Base-by-base conservation (phyloP, 352 stramenopile species). In the Pythium myriotylum region DNA sequence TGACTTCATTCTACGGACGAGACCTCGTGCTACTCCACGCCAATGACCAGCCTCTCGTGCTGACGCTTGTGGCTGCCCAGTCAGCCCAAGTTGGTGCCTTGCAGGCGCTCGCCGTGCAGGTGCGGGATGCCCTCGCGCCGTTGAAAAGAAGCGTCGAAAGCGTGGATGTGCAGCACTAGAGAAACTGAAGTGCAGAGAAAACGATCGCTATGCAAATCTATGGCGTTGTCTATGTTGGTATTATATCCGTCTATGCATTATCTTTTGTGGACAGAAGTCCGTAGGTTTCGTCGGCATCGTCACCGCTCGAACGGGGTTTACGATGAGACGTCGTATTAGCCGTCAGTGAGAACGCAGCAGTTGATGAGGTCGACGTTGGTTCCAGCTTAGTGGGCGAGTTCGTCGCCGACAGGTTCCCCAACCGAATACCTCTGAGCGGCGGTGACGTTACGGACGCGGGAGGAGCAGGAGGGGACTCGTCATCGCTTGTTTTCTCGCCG, bases 91-190 rank as follows among this genome's bases (percentile, higher is more conserved):
- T 89, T 22, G 84, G 82, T 12, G 79, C 81, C 6, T 54, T 94
- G 33, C 74, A 85, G 33, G 76, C 79, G 19, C 62, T 94, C 16
- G 77, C 79, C 1, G 62, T 55, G 35, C 76, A 91, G 59, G 52
- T 94, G 55, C 74, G 77, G 47, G 69, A 77, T 19, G 77, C 73
- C n/a, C 77, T 92, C 48, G 71, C 67, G 42, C 79, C 80, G 35
- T 74, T 94, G 37, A 91, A 91, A 57, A 82, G 77, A 51, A 86
- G 70, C 54, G 81, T 92, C 39, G 84, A 93, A 52, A 85, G 70
- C 60, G 78, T 81, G 4, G 84, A 93, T 49, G 79, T 88, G 59
- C 81, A 91, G 26, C 42, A 67, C 33, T 61, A 53, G 22, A 39
- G 10, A 54, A 52, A 29, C 7, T 20, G 43, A 26, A 26, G n/a